Evolutionary conservation across 306 rosid species (phyloP).

Genomic region (Lagenaria siceraria): DNA sequence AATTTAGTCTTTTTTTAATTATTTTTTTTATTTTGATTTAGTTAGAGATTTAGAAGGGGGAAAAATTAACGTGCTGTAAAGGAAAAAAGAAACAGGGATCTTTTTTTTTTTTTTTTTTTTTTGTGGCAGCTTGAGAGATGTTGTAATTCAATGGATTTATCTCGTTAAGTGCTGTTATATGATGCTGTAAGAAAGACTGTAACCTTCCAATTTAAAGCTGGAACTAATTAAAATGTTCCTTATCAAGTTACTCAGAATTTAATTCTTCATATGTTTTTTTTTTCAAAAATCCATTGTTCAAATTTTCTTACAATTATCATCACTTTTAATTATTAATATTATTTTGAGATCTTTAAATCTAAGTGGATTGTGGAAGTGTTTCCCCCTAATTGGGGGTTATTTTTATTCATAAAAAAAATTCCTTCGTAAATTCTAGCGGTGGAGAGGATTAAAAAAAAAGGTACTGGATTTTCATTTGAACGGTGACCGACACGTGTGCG

Average conservation of each 20-base stretch:
- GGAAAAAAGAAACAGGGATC: not conserved
- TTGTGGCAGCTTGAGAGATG: conserved; percentile 2
- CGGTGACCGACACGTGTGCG: not conserved
- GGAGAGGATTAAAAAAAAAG: not conserved
- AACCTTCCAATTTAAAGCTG: not conserved
- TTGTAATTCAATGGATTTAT: not conserved
- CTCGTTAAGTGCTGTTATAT: not conserved
- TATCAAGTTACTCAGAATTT: not conserved
- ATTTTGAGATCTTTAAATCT: too few relatives aligned
- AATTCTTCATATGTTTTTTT: too few relatives aligned
- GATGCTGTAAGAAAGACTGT: not conserved
- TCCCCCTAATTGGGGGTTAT: not conserved
- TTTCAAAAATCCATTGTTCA: too few relatives aligned
- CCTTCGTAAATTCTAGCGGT: not conserved
- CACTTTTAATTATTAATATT: not conserved
- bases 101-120: not conserved
- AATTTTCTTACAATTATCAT: not conserved
- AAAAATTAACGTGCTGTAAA: not conserved
- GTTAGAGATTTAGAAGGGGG: not conserved
- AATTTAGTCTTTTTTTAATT: not conserved
- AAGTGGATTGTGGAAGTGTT: not conserved
- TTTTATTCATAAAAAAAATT: too few relatives aligned
- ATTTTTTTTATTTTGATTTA: not conserved
- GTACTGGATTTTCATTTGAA: not conserved
- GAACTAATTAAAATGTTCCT: not conserved